Percentiles rank a stretch among this genome's conserved stretches.
Conservation (phyloP, 78 protist genomes). For the Dictyostelium brefeldianum region DNA sequence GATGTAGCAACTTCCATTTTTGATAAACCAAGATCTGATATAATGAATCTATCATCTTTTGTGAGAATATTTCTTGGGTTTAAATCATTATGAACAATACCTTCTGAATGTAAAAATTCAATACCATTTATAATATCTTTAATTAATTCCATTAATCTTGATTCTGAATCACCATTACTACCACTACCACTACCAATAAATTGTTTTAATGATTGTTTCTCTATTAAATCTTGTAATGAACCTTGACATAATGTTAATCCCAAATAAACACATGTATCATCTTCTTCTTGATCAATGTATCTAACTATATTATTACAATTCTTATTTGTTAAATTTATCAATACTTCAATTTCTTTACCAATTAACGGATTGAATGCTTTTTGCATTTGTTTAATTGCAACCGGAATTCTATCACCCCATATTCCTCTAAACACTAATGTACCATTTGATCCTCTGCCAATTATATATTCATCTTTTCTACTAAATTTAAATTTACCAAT, state of each 20-base stretch:
- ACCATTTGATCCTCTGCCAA: constrained; percentile 74
- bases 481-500: constrained; percentile 79
- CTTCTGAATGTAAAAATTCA: constrained; percentile 28
- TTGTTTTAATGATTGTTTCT: neutral
- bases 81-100: constrained; percentile 67
- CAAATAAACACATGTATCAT: constrained; percentile 40
- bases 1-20: constrained; percentile 43
- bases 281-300: constrained; percentile 73
- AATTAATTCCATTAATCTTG: neutral
- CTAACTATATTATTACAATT: constrained; percentile 41
- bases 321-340: constrained; percentile 28
- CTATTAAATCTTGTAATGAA: constrained; percentile 43
- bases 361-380: constrained; percentile 40
- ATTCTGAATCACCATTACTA: neutral
- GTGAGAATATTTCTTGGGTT: constrained; percentile 63
- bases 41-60: constrained; percentile 39
- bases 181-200: neutral
- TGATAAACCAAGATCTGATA: constrained; percentile 56
- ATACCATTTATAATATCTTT: constrained; percentile 58
- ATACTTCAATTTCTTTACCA: constrained; percentile 50
- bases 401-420: constrained; percentile 63
- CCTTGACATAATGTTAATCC: constrained; percentile 51
- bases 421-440: constrained; percentile 51
- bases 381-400: constrained; percentile 61
- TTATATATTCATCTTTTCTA: constrained; percentile 15